Base-by-base conservation (phyloP, 805 yeast genomes). In the Hanseniaspora lindneri region DNA sequence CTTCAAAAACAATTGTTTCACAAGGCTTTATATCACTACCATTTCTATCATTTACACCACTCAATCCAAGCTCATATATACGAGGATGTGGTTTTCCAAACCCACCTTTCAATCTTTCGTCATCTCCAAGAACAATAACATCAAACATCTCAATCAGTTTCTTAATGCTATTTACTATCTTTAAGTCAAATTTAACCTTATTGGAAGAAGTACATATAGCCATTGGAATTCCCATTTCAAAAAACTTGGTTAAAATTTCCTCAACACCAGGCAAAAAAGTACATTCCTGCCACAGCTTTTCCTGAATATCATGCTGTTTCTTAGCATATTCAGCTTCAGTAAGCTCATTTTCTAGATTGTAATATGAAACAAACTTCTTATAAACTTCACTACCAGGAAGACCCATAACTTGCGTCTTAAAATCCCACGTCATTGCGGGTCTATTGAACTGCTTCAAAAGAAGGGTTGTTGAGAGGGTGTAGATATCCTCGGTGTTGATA, bases 1-100 rank as follows among this genome's bases (percentile, higher is more conserved):
- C 99, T 68, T 92, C 98, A 63, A 92, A 92, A 1, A 92, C 82
- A 28, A 92, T 63, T 57, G 94, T 83, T 58, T 92, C 95, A 28
- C 76, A 78, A 3, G 89, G 82, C 48, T 61, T 58, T 52, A 89
- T 81, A 2, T 63, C 57, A 1, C 60, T 61, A 2, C 60, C 57
- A 11, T 60, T 56, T 44, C 79, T 71, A 39, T 75, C 74, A 61
- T 92, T 92, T 48, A 92, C 56, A 13, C 80, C 72, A 17, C 70
- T 75, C 52, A 92, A 71, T 39, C 96, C 95, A 3, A 79, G 71
- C 54, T 76, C 75, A 94, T 95, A 92, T 54, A 92, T 87, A 61
- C 88, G 94, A 2, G 98, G 98, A 51, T 71, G 70, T 13, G 99
- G 99, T 62, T 92, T 92, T 5, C 98, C 97, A 53, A 80, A 73